These are phyloP conservation scores for Kwoniella heveanensis DNA, from an alignment of 768 basidiomycete species.

Conservation along the genomic window DNA sequence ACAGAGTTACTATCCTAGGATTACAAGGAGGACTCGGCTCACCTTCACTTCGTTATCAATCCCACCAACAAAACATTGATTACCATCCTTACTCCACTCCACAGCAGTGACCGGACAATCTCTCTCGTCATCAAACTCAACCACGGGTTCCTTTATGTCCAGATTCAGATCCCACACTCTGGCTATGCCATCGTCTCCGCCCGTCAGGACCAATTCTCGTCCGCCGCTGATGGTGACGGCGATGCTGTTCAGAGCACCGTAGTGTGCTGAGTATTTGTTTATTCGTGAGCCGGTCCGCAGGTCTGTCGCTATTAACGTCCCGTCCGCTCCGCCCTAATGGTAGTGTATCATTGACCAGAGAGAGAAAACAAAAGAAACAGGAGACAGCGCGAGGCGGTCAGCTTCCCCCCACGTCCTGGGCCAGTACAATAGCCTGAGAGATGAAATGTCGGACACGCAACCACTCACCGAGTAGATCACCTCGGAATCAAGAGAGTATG, in stretches of 20 bases:
- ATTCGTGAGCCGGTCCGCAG: conserved; percentile 79
- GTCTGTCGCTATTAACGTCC: conserved; percentile 73
- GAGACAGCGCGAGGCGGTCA: conserved; percentile 61
- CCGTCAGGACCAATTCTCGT: conserved; percentile 81
- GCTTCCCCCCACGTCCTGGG: no score
- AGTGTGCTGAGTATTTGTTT: conserved; percentile 81
- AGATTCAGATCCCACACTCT: conserved; percentile 74
- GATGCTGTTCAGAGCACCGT: conserved; percentile 84
- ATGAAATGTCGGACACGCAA: no score
- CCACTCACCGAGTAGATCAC: conserved; percentile 50
- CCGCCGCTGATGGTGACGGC: conserved; percentile 84
- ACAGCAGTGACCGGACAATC: conserved; percentile 91
- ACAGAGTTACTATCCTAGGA: no score
- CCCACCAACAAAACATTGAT: conserved; percentile 84
- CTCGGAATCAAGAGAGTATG: conserved; percentile 60
- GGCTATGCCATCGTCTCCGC: conserved; percentile 88
- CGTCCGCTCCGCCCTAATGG: conserved; percentile 87
- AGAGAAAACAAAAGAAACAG: no score
- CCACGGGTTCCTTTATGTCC: conserved; percentile 72
- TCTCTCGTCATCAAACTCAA: conserved; percentile 69
- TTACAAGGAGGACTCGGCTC: no score
- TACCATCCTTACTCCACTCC: conserved; percentile 88
- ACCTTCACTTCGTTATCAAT: conserved; percentile 97
- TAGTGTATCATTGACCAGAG: no score
- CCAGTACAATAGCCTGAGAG: no score